Evolutionary conservation across 768 basidiomycete species (phyloP).

Genomic region (Cystobasidium tubakii): DNA sequence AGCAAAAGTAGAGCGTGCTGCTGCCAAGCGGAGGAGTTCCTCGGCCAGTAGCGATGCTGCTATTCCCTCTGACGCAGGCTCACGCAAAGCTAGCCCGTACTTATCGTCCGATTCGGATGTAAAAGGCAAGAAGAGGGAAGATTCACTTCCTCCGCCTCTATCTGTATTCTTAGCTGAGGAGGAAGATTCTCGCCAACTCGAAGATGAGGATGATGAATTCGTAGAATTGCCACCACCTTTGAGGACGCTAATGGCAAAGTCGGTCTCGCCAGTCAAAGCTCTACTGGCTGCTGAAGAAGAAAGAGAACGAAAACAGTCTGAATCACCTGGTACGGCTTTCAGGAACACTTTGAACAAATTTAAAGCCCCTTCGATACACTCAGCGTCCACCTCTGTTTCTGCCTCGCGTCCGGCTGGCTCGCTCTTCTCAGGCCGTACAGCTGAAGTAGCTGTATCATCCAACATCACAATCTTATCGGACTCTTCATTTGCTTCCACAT

Average conservation of each 20-base stretch:
- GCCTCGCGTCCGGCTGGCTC: neutral
- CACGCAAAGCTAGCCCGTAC: neutral
- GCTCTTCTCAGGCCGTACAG: neutral
- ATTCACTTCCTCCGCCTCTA: neutral
- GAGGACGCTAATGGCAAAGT: neutral
- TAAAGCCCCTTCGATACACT: conserved; percentile 1
- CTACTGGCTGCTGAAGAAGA: neutral
- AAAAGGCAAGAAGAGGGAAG: neutral
- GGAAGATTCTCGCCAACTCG: neutral
- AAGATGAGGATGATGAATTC: conserved; percentile 30
- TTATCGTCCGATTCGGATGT: neutral
- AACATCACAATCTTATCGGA: conserved; percentile 9
- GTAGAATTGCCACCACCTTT: conserved; percentile 30
- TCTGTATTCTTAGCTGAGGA: neutral
- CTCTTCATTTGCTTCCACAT: conserved; percentile 1
- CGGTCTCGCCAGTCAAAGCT: neutral
- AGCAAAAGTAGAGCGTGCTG: neutral
- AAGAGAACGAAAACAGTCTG: neutral
- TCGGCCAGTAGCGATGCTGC: conserved; percentile 4
- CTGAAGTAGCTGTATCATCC: neutral
- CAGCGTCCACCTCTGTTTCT: neutral
- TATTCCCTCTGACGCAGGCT: neutral
- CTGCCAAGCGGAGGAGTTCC: neutral
- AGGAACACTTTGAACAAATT: conserved; percentile 1
- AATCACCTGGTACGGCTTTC: conserved; percentile 5